Evolutionary conservation across 2,329 filamentous ascomycete genomes (phyloP), one percentile per base, ranked within the genome.

Genomic region (Xylaria arbuscula): DNA sequence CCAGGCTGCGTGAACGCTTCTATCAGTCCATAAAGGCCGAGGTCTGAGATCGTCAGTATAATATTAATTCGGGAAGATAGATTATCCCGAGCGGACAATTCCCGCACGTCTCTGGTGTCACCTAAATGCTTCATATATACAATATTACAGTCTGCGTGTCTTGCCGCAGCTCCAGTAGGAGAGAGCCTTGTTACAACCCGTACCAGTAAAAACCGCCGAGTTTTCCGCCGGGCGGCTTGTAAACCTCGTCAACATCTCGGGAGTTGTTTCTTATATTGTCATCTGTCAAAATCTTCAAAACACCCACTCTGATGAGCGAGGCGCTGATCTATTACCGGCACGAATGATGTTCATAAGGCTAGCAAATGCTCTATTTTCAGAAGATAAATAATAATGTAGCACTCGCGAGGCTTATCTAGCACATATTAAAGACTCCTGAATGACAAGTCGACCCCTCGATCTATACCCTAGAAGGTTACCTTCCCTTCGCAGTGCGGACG

Each of bases 171-270:
- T n/a, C 19, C 28, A 51, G 17, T 22, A 17, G 24, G 28, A 28
- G 10, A 38, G 28, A 28, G 10, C 34, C 47, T 51, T 15, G 15
- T 24, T 6, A 50, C 28, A 6, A 10, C 32, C 15, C n/a, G 19
- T 28, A 50, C 32, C 11, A 19, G 45, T 17, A 54, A 48, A 57
- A 58, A 50, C 28, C 54, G 63, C 67, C 67, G 63, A 69, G 63
- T 9, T 48, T 66, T 66, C 40, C 58, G 36, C 63, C 67, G 67
- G 45, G 47, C 6, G 6, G 40, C 40, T 19, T 56, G 19, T 28
- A 17, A 22, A 36, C 17, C 9, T 45, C 13, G 55, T 32, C 17
- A 24, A 34, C 28, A 28, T 34, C 22, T 60, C 63, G 63, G 63
- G 63, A 66, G 48, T 66, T 66, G 22, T 11, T 15, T 24, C 24